Conservation (phyloP, 1,139 yeast species). For the Hyphopichia burtonii region DNA sequence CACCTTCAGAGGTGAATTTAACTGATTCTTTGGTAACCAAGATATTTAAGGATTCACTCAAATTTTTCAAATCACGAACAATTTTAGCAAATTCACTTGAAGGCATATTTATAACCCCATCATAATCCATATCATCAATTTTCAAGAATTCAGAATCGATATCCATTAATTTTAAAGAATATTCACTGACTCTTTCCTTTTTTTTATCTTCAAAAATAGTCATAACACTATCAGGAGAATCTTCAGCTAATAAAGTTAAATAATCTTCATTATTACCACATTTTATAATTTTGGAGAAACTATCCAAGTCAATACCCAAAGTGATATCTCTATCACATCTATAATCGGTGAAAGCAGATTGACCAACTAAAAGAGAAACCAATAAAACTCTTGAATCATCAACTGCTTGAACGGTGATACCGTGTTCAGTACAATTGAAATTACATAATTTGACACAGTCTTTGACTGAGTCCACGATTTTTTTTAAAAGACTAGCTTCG, state of each 20-base stretch:
- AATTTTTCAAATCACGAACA: slow-evolving; percentile 80
- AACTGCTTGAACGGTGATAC: slow-evolving; percentile 95
- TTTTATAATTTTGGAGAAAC: slow-evolving; percentile 81
- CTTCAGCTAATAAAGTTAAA: slow-evolving; percentile 88
- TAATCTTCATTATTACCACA: slow-evolving; percentile 92
- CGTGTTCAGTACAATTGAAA: slow-evolving; percentile 93
- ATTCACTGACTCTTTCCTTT: slow-evolving; percentile 91
- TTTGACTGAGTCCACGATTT: slow-evolving; percentile 87
- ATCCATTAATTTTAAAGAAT: slow-evolving; percentile 89
- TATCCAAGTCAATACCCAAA: slow-evolving; percentile 85
- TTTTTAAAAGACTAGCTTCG: slow-evolving; percentile 88
- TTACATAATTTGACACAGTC: slow-evolving; percentile 94
- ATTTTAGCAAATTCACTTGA: slow-evolving; percentile 84
- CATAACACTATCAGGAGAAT: slow-evolving; percentile 78
- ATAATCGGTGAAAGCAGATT: slow-evolving; percentile 87
- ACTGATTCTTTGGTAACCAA: slow-evolving; percentile 90
- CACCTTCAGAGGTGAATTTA: slow-evolving; percentile 89
- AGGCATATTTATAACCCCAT: slow-evolving; percentile 85
- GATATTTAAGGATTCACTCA: slow-evolving; percentile 85
- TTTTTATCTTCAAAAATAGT: slow-evolving; percentile 87
- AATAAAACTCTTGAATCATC: slow-evolving; percentile 95
- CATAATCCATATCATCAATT: slow-evolving; percentile 92
- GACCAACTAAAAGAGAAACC: slow-evolving; percentile 84
- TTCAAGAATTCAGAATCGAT: slow-evolving; percentile 93
- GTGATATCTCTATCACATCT: slow-evolving; percentile 95